These are phyloP conservation scores for Pseudophaeomoniella oleicola DNA, from an alignment of 2,329 filamentous ascomycete genomes.

Conservation along the genomic window DNA sequence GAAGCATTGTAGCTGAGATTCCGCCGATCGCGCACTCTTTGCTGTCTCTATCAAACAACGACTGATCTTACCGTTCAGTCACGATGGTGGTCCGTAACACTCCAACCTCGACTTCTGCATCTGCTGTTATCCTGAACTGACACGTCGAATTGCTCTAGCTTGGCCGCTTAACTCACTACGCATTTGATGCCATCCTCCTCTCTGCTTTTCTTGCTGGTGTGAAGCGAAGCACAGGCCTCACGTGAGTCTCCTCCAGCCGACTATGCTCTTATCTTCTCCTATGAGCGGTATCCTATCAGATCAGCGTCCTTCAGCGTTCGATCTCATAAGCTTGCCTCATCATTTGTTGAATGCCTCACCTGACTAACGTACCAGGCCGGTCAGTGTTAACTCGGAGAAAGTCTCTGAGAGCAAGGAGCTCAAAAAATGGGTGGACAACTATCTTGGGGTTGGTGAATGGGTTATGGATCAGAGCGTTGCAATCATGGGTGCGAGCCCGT, in stretches of 20 bases:
- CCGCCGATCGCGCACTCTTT: too few species aligned
- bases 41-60: too few species aligned
- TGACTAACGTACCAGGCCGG: constrained; percentile 14
- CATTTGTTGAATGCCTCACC: constrained; percentile 25
- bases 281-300: not conserved
- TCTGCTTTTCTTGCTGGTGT: constrained; percentile 94
- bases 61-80: too few species aligned
- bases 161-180: constrained; percentile 84
- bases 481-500: constrained; percentile 73
- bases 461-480: constrained; percentile 97
- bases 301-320: constrained; percentile 10
- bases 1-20: too few species aligned
- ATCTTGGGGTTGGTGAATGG: constrained; percentile 90
- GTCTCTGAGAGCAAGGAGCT: constrained; percentile 72
- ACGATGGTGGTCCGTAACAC: constrained; percentile 26
- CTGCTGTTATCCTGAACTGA: constrained; percentile 28
- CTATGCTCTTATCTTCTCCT: constrained; percentile 3
- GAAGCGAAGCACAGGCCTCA: constrained; percentile 92
- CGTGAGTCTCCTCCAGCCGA: constrained; percentile 50
- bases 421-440: constrained; percentile 81
- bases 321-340: constrained; percentile 5
- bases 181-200: constrained; percentile 87
- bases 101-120: constrained; percentile 1
- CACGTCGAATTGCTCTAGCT: constrained; percentile 54
- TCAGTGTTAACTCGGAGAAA: constrained; percentile 77